Evolutionary conservation across 2,329 filamentous ascomycete genomes (phyloP).

Genomic region (Fusarium anthophilum): DNA sequence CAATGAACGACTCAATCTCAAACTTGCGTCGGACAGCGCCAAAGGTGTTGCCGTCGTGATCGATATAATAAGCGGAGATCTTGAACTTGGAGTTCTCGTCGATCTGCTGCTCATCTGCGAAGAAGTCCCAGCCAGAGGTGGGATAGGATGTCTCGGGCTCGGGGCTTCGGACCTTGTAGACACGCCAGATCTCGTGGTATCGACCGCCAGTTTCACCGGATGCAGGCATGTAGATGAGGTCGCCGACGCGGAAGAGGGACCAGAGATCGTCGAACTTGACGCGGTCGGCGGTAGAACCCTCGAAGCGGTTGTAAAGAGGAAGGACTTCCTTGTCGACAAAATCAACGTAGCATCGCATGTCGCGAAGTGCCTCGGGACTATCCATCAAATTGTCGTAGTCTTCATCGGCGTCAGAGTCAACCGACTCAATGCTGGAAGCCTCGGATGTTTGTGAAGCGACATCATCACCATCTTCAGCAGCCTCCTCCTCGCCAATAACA

Average conservation of each 20-base stretch:
- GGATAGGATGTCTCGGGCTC: slow-evolving; percentile 45
- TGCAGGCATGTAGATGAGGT: slow-evolving; percentile 53
- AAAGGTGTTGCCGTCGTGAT: slow-evolving; percentile 52
- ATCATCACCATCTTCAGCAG: slow-evolving; percentile 40
- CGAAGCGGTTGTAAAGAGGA: slow-evolving; percentile 46
- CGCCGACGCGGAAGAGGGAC: slow-evolving; percentile 52
- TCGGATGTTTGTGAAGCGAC: slow-evolving; percentile 46
- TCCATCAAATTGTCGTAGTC: slow-evolving; percentile 51
- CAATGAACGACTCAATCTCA: slow-evolving; percentile 48
- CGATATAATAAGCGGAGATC: slow-evolving; percentile 54
- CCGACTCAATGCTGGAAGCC: background rate
- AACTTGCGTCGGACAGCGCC: slow-evolving; percentile 52
- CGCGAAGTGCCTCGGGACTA: slow-evolving; percentile 50
- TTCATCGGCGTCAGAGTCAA: slow-evolving; percentile 50
- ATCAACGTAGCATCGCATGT: slow-evolving; percentile 56
- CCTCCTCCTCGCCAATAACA: slow-evolving; percentile 34
- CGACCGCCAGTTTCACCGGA: slow-evolving; percentile 47
- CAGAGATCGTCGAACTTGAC: slow-evolving; percentile 56
- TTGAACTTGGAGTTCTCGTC: slow-evolving; percentile 46
- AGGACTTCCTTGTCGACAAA: slow-evolving; percentile 56
- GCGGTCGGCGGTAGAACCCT: slow-evolving; percentile 41
- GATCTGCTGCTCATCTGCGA: slow-evolving; percentile 46
- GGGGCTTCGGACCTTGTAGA: slow-evolving; percentile 48
- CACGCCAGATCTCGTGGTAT: slow-evolving; percentile 52
- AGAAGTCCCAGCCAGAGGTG: slow-evolving; percentile 48